These are phyloP conservation scores for Diplodia sapinea DNA, from an alignment of 2,329 filamentous ascomycete species.

Conservation along the genomic window DNA sequence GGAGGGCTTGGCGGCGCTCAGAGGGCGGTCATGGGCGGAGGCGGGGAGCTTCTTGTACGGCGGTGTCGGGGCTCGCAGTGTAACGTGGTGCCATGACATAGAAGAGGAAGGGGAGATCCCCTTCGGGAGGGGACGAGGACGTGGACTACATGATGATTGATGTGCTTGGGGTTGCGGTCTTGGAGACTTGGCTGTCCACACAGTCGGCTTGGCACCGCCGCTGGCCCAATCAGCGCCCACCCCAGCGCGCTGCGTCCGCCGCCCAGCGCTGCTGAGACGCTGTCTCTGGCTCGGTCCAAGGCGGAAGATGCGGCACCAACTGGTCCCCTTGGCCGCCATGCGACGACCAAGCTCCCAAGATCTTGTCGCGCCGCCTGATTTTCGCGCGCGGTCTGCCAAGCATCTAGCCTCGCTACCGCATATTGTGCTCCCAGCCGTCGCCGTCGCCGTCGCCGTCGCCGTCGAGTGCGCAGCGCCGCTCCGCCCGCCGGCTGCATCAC, in stretches of 20 bases:
- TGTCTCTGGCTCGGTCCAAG: conserved; percentile 26
- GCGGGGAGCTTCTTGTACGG: conserved; percentile 13
- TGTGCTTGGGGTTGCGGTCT: conserved; percentile 30
- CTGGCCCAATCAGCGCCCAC: conserved; percentile 1
- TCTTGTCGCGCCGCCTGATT: not conserved
- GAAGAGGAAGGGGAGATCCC: conserved; percentile 28
- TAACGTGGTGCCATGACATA: conserved; percentile 30
- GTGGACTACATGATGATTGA: conserved; percentile 27
- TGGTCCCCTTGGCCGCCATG: conserved; percentile 13
- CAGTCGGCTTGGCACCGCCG: conserved; percentile 3
- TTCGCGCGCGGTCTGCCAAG: not conserved
- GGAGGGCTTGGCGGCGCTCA: conserved; percentile 17
- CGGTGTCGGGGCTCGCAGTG: not conserved
- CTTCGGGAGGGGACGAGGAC: conserved; percentile 26
- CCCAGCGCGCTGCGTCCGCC: conserved; percentile 11
- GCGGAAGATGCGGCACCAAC: conserved; percentile 28
- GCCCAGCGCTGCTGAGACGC: conserved; percentile 31
- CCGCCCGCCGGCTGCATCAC: conserved; percentile 1
- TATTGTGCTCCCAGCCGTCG: not conserved
- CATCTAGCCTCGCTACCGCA: not conserved
- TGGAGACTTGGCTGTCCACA: conserved; percentile 29
- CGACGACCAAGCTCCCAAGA: not conserved
- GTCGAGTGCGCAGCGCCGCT: not conserved
- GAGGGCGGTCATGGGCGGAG: conserved; percentile 13
- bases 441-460: not conserved